Percentiles rank a stretch among this genome's conserved stretches.
Evolutionary conservation across 2,329 filamentous ascomycete genomes (phyloP).

Genomic region (Trichothecium roseum): DNA sequence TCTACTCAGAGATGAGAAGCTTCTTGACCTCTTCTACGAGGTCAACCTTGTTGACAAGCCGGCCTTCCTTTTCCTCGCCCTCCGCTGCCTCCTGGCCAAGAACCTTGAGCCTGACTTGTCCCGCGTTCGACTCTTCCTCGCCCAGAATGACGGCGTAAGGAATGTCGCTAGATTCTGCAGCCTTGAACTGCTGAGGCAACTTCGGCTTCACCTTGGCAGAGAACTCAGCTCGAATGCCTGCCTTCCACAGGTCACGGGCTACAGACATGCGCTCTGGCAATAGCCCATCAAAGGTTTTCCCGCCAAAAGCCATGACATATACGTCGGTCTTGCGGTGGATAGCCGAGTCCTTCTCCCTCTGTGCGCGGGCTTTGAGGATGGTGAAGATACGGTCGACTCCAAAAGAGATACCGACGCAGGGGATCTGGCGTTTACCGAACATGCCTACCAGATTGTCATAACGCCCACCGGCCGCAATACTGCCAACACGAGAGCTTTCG

Average conservation of each 20-base stretch:
- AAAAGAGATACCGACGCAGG: conserved; percentile 60
- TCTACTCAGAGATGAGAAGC: too few species aligned
- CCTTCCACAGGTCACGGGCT: conserved; percentile 68
- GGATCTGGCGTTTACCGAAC: conserved; percentile 82
- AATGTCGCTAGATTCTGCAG: conserved; percentile 67
- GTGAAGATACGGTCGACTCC: conserved; percentile 93
- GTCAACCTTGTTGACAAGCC: conserved; percentile 55
- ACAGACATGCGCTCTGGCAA: conserved; percentile 78
- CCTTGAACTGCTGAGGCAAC: conserved; percentile 81
- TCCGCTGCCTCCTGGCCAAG: conserved; percentile 50
- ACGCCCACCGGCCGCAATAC: conserved; percentile 78
- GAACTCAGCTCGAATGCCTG: conserved; percentile 76
- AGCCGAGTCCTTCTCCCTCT: conserved; percentile 50
- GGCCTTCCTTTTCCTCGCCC: conserved; percentile 83
- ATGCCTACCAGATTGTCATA: conserved; percentile 93
- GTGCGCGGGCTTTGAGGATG: conserved; percentile 71
- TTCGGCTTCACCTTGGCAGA: conserved; percentile 86
- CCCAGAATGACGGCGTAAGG: conserved; percentile 85
- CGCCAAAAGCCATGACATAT: conserved; percentile 90
- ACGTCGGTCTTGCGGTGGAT: conserved; percentile 64
- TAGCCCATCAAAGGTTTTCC: conserved; percentile 72
- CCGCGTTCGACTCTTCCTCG: conserved; percentile 75
- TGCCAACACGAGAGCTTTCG: conserved; percentile 56
- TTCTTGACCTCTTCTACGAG: conserved; percentile 53
- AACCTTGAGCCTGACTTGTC: conserved; percentile 81